These are phyloP conservation scores for Calonectria hongkongensis DNA, from an alignment of 2,329 filamentous ascomycete genomes.

Conservation along the genomic window DNA sequence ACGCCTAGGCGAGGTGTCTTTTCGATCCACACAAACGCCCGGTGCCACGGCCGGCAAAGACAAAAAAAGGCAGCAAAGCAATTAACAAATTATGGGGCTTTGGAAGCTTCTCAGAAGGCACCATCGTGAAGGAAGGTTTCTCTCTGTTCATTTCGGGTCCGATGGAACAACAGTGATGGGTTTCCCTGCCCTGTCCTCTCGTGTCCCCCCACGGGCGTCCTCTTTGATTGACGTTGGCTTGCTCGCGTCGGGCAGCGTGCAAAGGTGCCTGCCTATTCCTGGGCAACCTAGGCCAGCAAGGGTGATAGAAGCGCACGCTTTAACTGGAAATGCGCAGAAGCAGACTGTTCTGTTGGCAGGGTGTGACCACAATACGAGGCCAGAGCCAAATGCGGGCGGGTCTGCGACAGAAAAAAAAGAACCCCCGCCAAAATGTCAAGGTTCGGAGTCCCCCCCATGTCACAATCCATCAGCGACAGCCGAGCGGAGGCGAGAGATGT, in stretches of 20 bases:
- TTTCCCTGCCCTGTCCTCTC: slow-evolving; percentile 11
- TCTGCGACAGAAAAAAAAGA: slow-evolving; percentile 7
- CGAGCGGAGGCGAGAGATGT: slow-evolving; percentile 4
- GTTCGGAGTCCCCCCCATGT: slow-evolving; percentile 6
- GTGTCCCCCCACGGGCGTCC: slow-evolving; percentile 18
- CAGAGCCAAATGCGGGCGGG: slow-evolving; percentile 1
- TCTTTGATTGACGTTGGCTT: slow-evolving; percentile 20
- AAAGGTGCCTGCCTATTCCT: slow-evolving; percentile 2
- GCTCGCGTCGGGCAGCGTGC: slow-evolving; percentile 18
- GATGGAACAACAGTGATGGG: slow-evolving; percentile 22
- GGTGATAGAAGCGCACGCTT: not conserved
- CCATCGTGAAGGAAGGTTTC: slow-evolving; percentile 5
- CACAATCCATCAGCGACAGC: slow-evolving; percentile 14
- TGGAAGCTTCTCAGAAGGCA: slow-evolving; percentile 32
- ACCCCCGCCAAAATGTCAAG: slow-evolving; percentile 22
- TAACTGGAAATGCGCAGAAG: slow-evolving; percentile 5
- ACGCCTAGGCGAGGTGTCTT: slow-evolving; percentile 15
- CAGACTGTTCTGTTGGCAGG: not conserved
- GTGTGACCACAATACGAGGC: slow-evolving; percentile 13
- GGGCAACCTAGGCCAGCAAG: slow-evolving; percentile 20
- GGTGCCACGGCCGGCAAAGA: slow-evolving; percentile 36
- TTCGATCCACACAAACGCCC: slow-evolving; percentile 26
- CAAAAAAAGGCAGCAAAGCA: slow-evolving; percentile 25
- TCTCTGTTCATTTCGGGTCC: slow-evolving; percentile 36
- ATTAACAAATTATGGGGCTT: slow-evolving; percentile 18